Conservation (phyloP, 805 yeast genomes). For the Yamadazyma scolyti region DNA sequence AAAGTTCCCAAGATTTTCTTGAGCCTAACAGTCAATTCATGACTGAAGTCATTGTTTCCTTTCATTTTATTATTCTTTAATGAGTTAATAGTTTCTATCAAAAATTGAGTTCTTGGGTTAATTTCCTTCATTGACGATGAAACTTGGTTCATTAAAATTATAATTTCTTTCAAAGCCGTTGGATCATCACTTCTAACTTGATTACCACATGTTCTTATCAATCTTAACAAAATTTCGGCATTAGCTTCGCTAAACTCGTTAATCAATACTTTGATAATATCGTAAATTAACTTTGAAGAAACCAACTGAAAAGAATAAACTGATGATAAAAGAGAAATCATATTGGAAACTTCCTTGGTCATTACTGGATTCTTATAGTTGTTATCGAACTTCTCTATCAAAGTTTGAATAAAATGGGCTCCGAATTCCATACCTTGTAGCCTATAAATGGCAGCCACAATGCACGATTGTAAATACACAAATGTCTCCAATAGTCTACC, state of each 20-base stretch:
- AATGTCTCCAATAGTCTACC: constrained; percentile 74
- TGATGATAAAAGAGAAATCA: constrained; percentile 71
- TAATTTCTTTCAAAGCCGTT: constrained; percentile 73
- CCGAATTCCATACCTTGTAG: constrained; percentile 86
- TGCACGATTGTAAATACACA: constrained; percentile 73
- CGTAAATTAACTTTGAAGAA: constrained; percentile 73
- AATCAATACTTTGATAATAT: constrained; percentile 56
- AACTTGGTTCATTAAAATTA: constrained; percentile 50
- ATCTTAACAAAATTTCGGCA: constrained; percentile 71
- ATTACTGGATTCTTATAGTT: constrained; percentile 26
- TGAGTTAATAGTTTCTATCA: constrained; percentile 80
- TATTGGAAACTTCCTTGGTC: constrained; percentile 54
- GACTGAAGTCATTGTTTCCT: constrained; percentile 46
- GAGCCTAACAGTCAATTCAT: constrained; percentile 52
- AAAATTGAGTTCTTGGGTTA: constrained; percentile 70
- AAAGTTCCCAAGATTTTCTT: constrained; percentile 61
- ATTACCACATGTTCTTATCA: constrained; percentile 74
- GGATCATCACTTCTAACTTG: constrained; percentile 92
- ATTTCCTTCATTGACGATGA: constrained; percentile 30
- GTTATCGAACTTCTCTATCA: constrained; percentile 67
- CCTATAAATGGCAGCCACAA: constrained; percentile 70
- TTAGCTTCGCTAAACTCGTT: constrained; percentile 60
- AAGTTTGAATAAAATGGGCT: constrained; percentile 74
- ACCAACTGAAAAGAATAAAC: constrained; percentile 75
- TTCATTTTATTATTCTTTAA: constrained; percentile 82